phyloP scores from a whole-genome alignment of 306 rosid genomes.

The Castanea mollissima region DNA sequence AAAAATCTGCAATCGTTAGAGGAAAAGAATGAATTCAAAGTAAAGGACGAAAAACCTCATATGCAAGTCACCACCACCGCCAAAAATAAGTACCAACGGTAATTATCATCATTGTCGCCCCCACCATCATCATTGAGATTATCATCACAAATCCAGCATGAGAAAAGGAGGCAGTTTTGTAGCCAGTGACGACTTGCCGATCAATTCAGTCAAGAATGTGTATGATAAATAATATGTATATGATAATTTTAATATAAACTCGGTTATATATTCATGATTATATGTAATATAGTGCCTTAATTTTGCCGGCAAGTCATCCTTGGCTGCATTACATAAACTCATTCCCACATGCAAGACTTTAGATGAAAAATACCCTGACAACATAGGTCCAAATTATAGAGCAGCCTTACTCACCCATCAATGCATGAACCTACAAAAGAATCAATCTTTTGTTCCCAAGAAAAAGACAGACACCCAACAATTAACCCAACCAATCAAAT shows the following conservation, averaged over 20 bases:
- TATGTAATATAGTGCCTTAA: neutral
- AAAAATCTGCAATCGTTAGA: neutral
- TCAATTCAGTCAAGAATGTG: neutral
- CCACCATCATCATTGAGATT: neutral
- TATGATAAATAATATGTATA: neutral
- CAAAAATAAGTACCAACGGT: neutral
- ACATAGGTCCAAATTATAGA: neutral
- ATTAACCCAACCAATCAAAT: constrained; percentile 42
- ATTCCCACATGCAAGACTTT: constrained; percentile 82
- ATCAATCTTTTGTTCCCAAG: constrained; percentile 5
- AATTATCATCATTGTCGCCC: constrained; percentile 14
- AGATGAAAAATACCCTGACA: constrained; percentile 36
- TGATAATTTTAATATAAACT: neutral
- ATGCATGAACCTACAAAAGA: neutral
- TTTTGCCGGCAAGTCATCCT: constrained; percentile 97
- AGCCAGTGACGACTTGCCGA: constrained; percentile 94
- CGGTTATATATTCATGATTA: neutral
- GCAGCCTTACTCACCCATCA: too few species aligned
- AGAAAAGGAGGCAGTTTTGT: constrained; percentile 54
- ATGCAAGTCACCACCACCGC: neutral
- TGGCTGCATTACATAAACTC: constrained; percentile 88
- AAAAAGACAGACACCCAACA: constrained; percentile 22
- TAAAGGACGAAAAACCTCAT: neutral
- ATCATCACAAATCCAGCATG: constrained; percentile 71
- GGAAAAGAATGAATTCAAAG: neutral